Conservation (phyloP, 345 rosid species). For the Arabis hirsuta region DNA sequence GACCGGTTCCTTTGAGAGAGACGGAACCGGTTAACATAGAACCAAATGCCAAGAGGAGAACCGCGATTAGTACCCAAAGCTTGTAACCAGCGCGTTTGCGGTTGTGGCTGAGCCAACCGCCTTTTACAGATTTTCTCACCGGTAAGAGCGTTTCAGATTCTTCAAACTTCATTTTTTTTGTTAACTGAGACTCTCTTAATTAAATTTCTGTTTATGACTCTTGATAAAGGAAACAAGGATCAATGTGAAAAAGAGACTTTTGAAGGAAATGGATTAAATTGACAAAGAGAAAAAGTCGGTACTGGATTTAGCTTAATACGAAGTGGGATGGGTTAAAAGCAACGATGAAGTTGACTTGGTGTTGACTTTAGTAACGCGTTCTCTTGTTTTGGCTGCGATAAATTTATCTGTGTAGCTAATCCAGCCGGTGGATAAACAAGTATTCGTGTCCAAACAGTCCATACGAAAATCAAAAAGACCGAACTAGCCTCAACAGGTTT, state of each 20-base stretch:
- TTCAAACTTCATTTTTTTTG: constrained; percentile 43
- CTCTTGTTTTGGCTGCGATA: constrained; percentile 7
- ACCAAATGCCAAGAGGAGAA: constrained; percentile 75
- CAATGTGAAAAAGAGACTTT: constrained; percentile 37
- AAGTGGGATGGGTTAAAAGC: constrained; percentile 23
- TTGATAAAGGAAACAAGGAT: constrained; percentile 21
- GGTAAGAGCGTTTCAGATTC: constrained; percentile 44
- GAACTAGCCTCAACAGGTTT: background rate
- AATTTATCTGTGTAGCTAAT: background rate
- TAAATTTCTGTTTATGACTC: background rate
- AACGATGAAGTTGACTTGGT: constrained; percentile 25
- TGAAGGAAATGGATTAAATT: constrained; percentile 5
- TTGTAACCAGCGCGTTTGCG: constrained; percentile 53
- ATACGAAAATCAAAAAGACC: background rate
- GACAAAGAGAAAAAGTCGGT: background rate
- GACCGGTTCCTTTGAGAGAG: constrained; percentile 71
- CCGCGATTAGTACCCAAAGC: constrained; percentile 69
- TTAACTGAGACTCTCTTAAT: background rate
- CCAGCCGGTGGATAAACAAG: constrained; percentile 31
- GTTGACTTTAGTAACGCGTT: constrained; percentile 36
- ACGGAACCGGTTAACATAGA: constrained; percentile 86
- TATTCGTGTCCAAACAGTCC: constrained; percentile 34
- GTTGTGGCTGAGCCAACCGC: constrained; percentile 25
- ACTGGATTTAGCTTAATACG: background rate
- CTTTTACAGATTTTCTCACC: constrained; percentile 19